Conservation (phyloP, 257 asterid genomes). For the Schizonepeta tenuifolia region DNA sequence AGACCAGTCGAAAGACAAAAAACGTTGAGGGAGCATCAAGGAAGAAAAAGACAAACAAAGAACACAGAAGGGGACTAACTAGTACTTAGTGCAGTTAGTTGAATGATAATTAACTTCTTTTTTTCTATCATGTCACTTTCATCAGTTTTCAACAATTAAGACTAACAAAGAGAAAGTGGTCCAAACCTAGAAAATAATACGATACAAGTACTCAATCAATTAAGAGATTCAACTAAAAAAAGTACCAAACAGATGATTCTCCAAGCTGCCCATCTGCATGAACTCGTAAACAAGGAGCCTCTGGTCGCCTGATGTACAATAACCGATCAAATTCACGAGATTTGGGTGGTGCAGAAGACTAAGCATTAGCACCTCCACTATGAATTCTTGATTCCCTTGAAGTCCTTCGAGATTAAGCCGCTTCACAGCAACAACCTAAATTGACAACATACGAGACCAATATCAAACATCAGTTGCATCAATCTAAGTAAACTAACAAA, state of each 20-base stretch:
- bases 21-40: not conserved
- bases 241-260: slow-evolving; percentile 84
- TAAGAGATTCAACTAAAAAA: not conserved
- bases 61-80: not conserved
- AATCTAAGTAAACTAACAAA: slow-evolving; percentile 6
- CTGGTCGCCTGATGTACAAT: slow-evolving; percentile 92
- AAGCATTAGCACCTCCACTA: slow-evolving; percentile 87
- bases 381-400: slow-evolving; percentile 92
- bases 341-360: slow-evolving; percentile 83
- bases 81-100: not conserved
- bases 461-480: slow-evolving; percentile 10
- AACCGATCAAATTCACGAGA: slow-evolving; percentile 84
- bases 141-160: slow-evolving; percentile 21
- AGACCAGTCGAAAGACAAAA: not conserved
- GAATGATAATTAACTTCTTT: slow-evolving; percentile 1
- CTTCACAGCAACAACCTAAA: slow-evolving; percentile 73
- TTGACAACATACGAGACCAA: not conserved
- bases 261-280: slow-evolving; percentile 93
- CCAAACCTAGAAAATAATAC: not conserved
- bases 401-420: slow-evolving; percentile 85
- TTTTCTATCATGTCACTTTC: not conserved
- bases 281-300: slow-evolving; percentile 86
- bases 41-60: not conserved
- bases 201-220: not conserved
- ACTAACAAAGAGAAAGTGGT: not conserved